Evolutionary conservation across 768 basidiomycete species (phyloP).

Genomic region (Roridomyces roridus): DNA sequence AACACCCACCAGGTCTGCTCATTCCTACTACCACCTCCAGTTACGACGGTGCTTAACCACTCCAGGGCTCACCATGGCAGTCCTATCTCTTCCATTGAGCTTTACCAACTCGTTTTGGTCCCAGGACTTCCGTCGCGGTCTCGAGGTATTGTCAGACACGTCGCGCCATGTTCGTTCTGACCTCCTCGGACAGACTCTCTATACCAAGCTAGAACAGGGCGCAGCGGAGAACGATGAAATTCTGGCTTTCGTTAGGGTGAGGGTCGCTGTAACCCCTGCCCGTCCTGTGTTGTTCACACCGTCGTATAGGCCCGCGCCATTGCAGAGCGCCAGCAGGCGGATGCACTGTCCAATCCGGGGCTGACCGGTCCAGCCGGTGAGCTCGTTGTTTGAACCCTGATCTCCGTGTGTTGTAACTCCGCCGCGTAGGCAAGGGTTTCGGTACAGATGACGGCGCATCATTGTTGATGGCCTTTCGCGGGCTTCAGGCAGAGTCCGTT

Average conservation of each 20-base stretch:
- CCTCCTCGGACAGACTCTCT: conserved; percentile 15
- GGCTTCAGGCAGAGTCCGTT: conserved; percentile 75
- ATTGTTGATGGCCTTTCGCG: conserved; percentile 77
- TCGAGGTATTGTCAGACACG: conserved; percentile 76
- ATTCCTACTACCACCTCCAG: conserved; percentile 16
- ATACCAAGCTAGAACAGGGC: conserved; percentile 55
- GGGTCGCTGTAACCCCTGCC: conserved; percentile 29
- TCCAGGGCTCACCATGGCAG: too few species aligned
- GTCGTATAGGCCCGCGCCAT: conserved; percentile 74
- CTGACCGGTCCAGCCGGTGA: conserved; percentile 57
- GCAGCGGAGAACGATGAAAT: conserved; percentile 85
- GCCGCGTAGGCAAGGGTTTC: conserved; percentile 65
- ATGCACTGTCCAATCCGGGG: conserved; percentile 57
- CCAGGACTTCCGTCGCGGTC: conserved; percentile 84
- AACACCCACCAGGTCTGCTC: conserved; percentile 3
- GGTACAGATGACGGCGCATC: conserved; percentile 86
- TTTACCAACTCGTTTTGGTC: conserved; percentile 97
- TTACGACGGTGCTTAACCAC: too few species aligned
- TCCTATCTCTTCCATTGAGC: conserved; percentile 84
- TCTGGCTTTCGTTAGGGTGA: conserved; percentile 81
- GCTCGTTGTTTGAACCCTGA: conserved; percentile 17
- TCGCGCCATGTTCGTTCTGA: conserved; percentile 49
- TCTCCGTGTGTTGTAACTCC: conserved; percentile 16
- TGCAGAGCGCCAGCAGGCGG: conserved; percentile 72
- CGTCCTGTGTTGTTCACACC: conserved; percentile 9